Conservation (phyloP, 306 rosid species). For the Quercus glauca region DNA sequence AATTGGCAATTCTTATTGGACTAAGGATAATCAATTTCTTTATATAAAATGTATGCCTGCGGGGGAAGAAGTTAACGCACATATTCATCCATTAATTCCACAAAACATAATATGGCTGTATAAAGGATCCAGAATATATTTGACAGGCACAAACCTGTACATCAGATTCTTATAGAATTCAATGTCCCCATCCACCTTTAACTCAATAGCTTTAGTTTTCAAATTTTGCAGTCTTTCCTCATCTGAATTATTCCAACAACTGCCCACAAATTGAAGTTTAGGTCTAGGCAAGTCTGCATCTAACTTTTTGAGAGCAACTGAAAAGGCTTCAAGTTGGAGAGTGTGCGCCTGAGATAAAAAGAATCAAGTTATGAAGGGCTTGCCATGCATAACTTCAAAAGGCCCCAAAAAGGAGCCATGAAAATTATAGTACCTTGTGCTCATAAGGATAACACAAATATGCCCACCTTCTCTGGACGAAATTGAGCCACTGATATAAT, state of each 20-base stretch:
- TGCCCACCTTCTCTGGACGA: constrained; percentile 96
- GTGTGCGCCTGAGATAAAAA: constrained; percentile 64
- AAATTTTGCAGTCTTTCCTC: constrained; percentile 79
- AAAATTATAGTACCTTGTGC: constrained; percentile 38
- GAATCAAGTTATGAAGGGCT: constrained; percentile 31
- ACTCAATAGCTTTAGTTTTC: constrained; percentile 60
- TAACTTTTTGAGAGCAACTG: constrained; percentile 63
- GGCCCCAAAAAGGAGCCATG: constrained; percentile 41
- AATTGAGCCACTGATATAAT: constrained; percentile 94
- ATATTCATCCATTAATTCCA: neutral
- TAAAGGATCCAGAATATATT: neutral
- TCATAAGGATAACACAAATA: constrained; percentile 45
- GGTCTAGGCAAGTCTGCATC: constrained; percentile 58
- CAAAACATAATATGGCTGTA: neutral
- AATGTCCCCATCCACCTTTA: constrained; percentile 64
- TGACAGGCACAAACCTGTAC: constrained; percentile 59
- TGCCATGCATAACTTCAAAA: constrained; percentile 7
- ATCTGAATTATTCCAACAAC: constrained; percentile 82
- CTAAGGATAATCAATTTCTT: neutral
- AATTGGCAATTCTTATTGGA: neutral
- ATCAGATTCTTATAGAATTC: constrained; percentile 74
- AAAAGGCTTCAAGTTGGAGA: constrained; percentile 94
- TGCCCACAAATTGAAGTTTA: constrained; percentile 86
- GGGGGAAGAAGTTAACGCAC: neutral
- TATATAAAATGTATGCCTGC: neutral